Evolutionary conservation across 371 early-diverging fungal species (phyloP).

Genomic region (Mycotypha africana): DNA sequence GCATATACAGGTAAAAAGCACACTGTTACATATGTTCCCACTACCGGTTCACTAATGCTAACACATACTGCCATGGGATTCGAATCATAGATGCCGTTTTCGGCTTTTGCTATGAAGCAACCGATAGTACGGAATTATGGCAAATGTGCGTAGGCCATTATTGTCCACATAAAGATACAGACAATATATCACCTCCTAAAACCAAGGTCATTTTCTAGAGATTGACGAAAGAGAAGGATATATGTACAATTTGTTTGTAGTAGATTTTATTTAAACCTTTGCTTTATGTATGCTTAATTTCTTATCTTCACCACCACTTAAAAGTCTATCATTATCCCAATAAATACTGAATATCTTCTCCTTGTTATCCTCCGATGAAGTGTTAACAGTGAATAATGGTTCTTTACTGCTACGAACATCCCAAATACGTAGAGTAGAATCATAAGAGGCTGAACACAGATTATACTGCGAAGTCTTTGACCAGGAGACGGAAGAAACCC

Average conservation of each 20-base stretch:
- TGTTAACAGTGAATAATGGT: conserved; percentile 64
- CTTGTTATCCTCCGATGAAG: conserved; percentile 34
- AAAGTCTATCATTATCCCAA: conserved; percentile 70
- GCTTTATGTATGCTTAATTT: conserved; percentile 68
- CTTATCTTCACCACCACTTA: conserved; percentile 84
- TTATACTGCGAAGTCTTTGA: conserved; percentile 69
- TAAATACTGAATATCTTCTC: conserved; percentile 77
- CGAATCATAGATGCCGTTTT: conserved; percentile 10
- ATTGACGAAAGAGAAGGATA: too few relatives aligned
- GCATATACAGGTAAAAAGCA: conserved; percentile 7
- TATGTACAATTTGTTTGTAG: not conserved
- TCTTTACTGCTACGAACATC: conserved; percentile 83
- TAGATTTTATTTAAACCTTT: conserved; percentile 18
- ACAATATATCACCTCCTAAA: not conserved
- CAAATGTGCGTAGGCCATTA: conserved; percentile 8
- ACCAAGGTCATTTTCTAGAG: conserved; percentile 4
- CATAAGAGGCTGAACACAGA: conserved; percentile 82
- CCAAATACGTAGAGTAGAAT: conserved; percentile 88
- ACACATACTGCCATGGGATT: not conserved
- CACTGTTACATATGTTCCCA: too few relatives aligned
- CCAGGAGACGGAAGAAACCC: conserved; percentile 85
- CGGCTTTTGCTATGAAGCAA: conserved; percentile 11
- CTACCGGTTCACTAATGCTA: not conserved
- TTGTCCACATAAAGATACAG: conserved; percentile 9
- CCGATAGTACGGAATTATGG: conserved; percentile 6